Percentiles rank a stretch among this genome's conserved stretches.
Evolutionary conservation across 352 stramenopile species (phyloP).

Genomic region (Globisporangium nagaii): DNA sequence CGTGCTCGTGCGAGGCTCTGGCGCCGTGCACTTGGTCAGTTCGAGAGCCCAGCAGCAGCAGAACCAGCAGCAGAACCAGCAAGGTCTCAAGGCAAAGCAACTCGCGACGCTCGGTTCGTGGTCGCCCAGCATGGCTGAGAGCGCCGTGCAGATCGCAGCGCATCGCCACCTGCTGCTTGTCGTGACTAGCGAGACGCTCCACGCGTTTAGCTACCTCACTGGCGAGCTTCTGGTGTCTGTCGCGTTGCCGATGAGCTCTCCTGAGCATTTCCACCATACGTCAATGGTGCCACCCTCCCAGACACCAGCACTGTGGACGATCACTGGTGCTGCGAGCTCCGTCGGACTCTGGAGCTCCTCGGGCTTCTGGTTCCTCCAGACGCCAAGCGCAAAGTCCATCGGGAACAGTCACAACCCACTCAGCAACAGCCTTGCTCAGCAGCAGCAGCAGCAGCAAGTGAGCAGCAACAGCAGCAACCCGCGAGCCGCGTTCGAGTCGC

Average conservation of each 20-base stretch:
- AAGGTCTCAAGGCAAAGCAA: conserved; percentile 10
- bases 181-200: conserved; percentile 12
- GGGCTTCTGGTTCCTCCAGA: conserved; percentile 64
- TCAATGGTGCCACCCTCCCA: conserved; percentile 1
- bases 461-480: conserved; percentile 7
- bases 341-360: conserved; percentile 45
- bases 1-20: conserved; percentile 27
- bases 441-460: not conserved
- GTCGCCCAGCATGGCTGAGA: conserved; percentile 7
- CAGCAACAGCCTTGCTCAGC: not conserved
- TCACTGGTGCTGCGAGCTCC: conserved; percentile 34
- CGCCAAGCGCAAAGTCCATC: conserved; percentile 45
- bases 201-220: conserved; percentile 50
- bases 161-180: conserved; percentile 46
- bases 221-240: conserved; percentile 36
- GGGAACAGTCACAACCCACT: conserved; percentile 5
- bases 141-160: conserved; percentile 17
- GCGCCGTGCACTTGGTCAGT: conserved; percentile 38
- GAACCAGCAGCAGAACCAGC: not conserved
- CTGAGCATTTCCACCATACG: not conserved
- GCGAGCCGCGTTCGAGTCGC: conserved; percentile 28
- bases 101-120: conserved; percentile 23
- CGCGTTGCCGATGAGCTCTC: conserved; percentile 16
- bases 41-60: conserved; percentile 4
- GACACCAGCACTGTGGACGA: conserved; percentile 43